A percentile compares a stretch with the other conserved stretches of the same genome.
Evolutionary conservation across 306 rosid genomes (phyloP).

Genomic region (Lathyrus aphaca): DNA sequence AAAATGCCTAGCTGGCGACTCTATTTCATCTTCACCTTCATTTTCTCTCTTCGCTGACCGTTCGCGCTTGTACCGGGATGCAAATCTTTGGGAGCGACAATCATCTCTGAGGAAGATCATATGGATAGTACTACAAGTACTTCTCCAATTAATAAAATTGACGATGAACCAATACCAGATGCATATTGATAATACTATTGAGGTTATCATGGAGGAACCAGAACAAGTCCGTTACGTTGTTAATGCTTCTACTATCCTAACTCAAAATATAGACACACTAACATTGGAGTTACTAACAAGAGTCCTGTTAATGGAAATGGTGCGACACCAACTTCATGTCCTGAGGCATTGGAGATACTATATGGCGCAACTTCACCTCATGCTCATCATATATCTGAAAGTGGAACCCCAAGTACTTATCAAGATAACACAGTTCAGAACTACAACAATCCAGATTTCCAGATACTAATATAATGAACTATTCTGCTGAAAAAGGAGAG

Average conservation of each 20-base stretch:
- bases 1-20: too few relatives aligned
- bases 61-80: too few relatives aligned
- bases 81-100: too few relatives aligned
- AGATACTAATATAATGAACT: background rate
- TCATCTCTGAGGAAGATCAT: slow-evolving; percentile 47
- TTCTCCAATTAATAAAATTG: slow-evolving; percentile 39
- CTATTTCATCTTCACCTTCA: too few relatives aligned
- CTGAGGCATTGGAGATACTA: background rate
- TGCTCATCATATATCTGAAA: background rate
- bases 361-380: background rate
- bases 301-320: slow-evolving; percentile 38
- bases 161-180: slow-evolving; percentile 33
- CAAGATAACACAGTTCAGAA: background rate
- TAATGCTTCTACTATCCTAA: slow-evolving; percentile 31
- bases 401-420: background rate
- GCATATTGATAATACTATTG: too few relatives aligned
- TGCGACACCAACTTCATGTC: slow-evolving; percentile 35
- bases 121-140: slow-evolving; percentile 34
- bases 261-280: slow-evolving; percentile 40
- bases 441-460: background rate
- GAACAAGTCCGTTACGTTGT: background rate
- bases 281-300: slow-evolving; percentile 39
- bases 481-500: too few relatives aligned
- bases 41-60: too few relatives aligned
- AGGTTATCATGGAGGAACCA: background rate